Conservation (phyloP, 2,329 filamentous ascomycete species). For the Sporothrix euskadiensis region DNA sequence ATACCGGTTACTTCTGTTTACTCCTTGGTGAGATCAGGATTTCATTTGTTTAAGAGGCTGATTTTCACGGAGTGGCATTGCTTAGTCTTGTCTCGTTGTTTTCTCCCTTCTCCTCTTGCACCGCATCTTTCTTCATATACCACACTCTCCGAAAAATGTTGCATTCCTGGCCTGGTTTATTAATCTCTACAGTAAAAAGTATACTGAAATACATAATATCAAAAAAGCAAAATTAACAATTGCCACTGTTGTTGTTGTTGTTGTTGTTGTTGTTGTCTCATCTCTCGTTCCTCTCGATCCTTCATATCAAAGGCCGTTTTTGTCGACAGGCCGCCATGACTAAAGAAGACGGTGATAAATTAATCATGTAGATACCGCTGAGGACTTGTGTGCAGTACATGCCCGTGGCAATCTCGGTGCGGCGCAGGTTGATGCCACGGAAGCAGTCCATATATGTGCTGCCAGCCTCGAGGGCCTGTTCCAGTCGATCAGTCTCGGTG, state of each 20-base stretch:
- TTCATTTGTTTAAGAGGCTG: neutral
- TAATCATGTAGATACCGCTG: constrained; percentile 63
- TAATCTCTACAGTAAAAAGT: neutral
- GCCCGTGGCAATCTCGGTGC: constrained; percentile 59
- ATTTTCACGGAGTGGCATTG: neutral
- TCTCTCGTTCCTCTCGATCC: too few relatives aligned
- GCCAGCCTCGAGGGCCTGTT: constrained; percentile 53
- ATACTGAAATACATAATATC: neutral
- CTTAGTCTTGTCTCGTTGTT: neutral
- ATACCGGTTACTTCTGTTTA: neutral
- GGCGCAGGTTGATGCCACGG: constrained; percentile 50
- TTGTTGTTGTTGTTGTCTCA: too few relatives aligned
- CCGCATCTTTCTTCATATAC: neutral
- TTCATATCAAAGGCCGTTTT: constrained; percentile 53
- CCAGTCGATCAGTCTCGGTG: constrained; percentile 59
- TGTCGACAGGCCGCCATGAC: constrained; percentile 54
- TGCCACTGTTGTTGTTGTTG: neutral
- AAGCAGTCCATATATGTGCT: constrained; percentile 56
- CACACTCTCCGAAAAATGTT: neutral
- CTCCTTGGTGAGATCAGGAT: neutral
- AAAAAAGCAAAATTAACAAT: constrained; percentile 7
- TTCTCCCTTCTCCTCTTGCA: neutral
- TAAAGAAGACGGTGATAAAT: constrained; percentile 62
- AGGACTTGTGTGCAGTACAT: constrained; percentile 67
- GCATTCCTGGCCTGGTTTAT: neutral